Evolutionary conservation across 164 flowering plant genomes (phyloP).

Genomic region (Litsea cubeba): DNA sequence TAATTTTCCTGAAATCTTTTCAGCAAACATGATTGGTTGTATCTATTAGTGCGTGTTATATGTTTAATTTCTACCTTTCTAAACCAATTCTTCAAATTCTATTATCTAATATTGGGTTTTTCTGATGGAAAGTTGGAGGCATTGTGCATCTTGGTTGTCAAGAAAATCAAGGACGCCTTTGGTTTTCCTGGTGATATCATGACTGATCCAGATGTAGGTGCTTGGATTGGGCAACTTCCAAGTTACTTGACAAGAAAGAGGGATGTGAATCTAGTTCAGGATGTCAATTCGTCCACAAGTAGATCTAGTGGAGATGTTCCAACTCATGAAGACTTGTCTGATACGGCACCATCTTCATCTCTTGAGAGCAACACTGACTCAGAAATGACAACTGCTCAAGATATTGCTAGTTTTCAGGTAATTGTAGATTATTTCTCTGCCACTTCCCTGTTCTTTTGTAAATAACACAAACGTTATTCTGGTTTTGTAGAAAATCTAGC

Average conservation of each 20-base stretch:
- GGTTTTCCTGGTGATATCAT: conserved; percentile 62
- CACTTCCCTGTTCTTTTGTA: background rate
- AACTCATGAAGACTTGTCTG: conserved; percentile 4
- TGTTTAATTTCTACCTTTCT: too few relatives aligned
- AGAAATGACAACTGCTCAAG: conserved; percentile 36
- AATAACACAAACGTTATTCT: background rate
- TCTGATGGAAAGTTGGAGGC: conserved; percentile 45
- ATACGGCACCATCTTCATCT: conserved; percentile 1
- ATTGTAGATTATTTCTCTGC: background rate
- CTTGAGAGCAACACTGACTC: conserved; percentile 27
- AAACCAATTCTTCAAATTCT: background rate
- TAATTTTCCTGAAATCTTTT: too few relatives aligned
- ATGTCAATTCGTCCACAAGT: conserved; percentile 15
- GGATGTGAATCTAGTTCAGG: conserved; percentile 14
- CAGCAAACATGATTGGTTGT: too few relatives aligned
- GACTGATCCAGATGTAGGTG: conserved; percentile 41
- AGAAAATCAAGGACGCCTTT: conserved; percentile 53
- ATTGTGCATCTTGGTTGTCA: conserved; percentile 43
- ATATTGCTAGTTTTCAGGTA: conserved; percentile 90
- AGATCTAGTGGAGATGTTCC: conserved; percentile 8
- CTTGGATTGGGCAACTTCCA: conserved; percentile 75
- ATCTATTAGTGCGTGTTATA: too few relatives aligned
- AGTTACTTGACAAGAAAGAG: conserved; percentile 33
- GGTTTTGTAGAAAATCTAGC: background rate
- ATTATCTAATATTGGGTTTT: conserved; percentile 6